Evolutionary conservation across 345 rosid species (phyloP), one percentile per base, ranked within the genome.

Genomic region (Populus tremula): DNA sequence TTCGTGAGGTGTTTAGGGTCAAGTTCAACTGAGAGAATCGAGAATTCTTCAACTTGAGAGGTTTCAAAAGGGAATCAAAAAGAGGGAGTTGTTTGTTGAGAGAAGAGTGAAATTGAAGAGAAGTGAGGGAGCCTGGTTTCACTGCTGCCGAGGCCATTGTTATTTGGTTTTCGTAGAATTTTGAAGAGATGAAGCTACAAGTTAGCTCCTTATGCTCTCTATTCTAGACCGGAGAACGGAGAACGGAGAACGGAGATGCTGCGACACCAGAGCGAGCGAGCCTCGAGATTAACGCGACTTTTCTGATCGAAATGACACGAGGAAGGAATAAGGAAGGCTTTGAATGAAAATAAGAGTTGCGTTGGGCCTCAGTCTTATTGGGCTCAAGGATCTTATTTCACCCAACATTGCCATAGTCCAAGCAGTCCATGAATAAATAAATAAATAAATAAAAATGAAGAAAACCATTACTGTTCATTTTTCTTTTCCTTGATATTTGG

Each of bases 131-230:
- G 81, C 76, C 77, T 47, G 82, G 80, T 13, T 39, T 80, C 53
- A 79, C 77, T 65, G 81, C 77, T 64, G 87, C 72, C 67, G 87
- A 59, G 63, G 85, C 82, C 84, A 87, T 85, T 75, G 20, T 3
- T 47, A 47, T 47, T 1, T 14, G 53, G 14, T 14, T 16, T 59
- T 47, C 8, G 83, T 85, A 68, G 80, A 84, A 35, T 59, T n/a
- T 27, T 49, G 62, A 53, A 63, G 39, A 68, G 35, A 27, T 1
- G 3, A 14, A 38, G 6, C 9, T 6, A 27, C 20, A 63, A 41
- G 0, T 74, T 17, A 50, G 25, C 35, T 6, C 8, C 23, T 41
- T 16, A 39, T 72, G 35, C 17, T 54, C 35, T 33, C 5, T 21
- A 31, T 6, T 21, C 4, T 33, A 13, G 9, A 25, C 47, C 47